Conservation (phyloP, 495 filamentous ascomycete species). For the Hypoxylon perforatum region DNA sequence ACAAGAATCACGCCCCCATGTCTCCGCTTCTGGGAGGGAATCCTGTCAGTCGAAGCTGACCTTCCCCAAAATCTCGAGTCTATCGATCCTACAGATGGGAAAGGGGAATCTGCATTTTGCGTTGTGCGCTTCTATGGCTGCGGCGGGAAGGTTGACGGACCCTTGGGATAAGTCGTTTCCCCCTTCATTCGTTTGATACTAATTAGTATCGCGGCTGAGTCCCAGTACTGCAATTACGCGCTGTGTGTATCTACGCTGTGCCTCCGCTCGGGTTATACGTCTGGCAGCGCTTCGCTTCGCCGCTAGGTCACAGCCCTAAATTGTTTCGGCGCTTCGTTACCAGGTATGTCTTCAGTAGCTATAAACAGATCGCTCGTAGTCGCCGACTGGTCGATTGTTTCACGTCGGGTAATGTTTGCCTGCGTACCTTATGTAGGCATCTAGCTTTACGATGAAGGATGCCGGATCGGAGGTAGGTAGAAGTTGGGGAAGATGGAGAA, state of each 20-base stretch:
- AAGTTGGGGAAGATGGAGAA: too few species aligned
- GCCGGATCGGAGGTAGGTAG: too few species aligned
- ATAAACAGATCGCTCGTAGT: too few species aligned
- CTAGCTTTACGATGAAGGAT: too few species aligned
- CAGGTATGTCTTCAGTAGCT: too few species aligned
- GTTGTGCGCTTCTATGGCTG: background rate
- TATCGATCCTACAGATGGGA: conserved; percentile 4
- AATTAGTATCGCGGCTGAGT: conserved; percentile 5
- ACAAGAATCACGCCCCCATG: conserved; percentile 15
- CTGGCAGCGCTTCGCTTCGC: conserved; percentile 9
- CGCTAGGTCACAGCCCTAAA: conserved; percentile 4
- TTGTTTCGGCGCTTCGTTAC: background rate
- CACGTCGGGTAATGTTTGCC: too few species aligned
- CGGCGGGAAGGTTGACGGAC: conserved; percentile 7
- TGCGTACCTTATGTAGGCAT: too few species aligned
- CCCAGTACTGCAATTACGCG: conserved; percentile 19
- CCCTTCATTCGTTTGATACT: background rate
- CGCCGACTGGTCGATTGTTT: too few species aligned
- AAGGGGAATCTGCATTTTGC: background rate
- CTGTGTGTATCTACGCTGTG: conserved; percentile 3
- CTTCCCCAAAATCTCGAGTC: conserved; percentile 22
- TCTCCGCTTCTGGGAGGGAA: conserved; percentile 3
- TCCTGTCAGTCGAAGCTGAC: conserved; percentile 22
- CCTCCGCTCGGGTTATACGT: conserved; percentile 4
- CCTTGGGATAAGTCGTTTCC: background rate